These are phyloP conservation scores for Graphilbum sp. DNA, from an alignment of 2,329 filamentous ascomycete species.

Conservation along the genomic window DNA sequence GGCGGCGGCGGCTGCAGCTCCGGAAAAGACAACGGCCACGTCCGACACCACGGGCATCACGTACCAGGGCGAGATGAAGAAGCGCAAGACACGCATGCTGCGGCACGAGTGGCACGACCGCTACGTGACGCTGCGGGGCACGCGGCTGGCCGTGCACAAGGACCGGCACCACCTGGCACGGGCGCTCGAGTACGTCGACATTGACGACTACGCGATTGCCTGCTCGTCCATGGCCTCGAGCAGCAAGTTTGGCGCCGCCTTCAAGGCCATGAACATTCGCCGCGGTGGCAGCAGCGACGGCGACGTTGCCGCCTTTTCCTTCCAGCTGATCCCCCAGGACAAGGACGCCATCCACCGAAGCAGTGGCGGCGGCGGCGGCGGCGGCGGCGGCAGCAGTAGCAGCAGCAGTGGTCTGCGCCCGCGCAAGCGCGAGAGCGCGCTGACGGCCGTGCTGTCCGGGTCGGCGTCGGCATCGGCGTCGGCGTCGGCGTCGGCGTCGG, in stretches of 20 bases:
- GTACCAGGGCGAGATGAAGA: constrained; percentile 83
- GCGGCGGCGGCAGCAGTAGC: too few relatives aligned
- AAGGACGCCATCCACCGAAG: too few relatives aligned
- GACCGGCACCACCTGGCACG: constrained; percentile 33
- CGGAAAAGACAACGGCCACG: constrained; percentile 9
- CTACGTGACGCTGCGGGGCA: constrained; percentile 73
- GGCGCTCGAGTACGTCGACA: constrained; percentile 65
- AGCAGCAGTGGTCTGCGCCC: constrained; percentile 31
- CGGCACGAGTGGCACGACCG: constrained; percentile 89
- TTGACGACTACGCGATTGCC: constrained; percentile 76
- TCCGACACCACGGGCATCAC: constrained; percentile 25
- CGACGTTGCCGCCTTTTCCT: constrained; percentile 56
- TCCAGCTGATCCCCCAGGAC: constrained; percentile 66
- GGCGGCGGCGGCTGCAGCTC: constrained; percentile 10
- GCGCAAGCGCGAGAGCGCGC: constrained; percentile 33
- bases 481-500: constrained; percentile 12
- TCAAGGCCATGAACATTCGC: constrained; percentile 60
- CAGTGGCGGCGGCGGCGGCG: too few relatives aligned
- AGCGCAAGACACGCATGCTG: constrained; percentile 76
- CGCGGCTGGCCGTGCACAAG: constrained; percentile 60
- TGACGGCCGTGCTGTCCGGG: constrained; percentile 13
- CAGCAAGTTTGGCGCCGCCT: constrained; percentile 72
- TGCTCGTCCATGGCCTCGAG: constrained; percentile 62
- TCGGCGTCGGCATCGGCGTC: constrained; percentile 9
- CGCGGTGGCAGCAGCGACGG: constrained; percentile 27